A percentile compares a stretch with the other conserved stretches of the same genome.
Evolutionary conservation across 306 rosid species (phyloP).

Genomic region (Cicer cuneatum): DNA sequence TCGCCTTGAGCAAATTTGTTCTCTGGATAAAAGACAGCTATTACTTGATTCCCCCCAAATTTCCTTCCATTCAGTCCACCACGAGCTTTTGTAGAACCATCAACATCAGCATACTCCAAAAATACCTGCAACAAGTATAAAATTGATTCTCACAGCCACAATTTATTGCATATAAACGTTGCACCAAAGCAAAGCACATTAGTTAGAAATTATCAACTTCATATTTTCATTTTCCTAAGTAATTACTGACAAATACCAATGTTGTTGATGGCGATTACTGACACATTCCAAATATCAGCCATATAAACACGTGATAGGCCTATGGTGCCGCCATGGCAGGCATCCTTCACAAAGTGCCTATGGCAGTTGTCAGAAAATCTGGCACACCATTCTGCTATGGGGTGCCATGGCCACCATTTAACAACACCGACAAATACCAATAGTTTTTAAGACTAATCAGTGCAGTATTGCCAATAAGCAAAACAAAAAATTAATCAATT

Average conservation of each 20-base stretch:
- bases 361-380: neutral
- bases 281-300: too few relatives aligned
- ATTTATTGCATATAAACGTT: neutral
- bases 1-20: constrained; percentile 85
- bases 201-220: neutral
- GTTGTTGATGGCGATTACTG: too few relatives aligned
- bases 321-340: too few relatives aligned
- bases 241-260: neutral
- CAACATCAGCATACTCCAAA: constrained; percentile 85
- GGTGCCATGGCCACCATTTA: too few relatives aligned
- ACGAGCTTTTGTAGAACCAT: constrained; percentile 86
- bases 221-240: constrained; percentile 1
- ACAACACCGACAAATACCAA: too few relatives aligned
- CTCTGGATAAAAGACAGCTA: constrained; percentile 81
- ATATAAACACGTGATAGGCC: too few relatives aligned
- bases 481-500: neutral
- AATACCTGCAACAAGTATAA: constrained; percentile 63
- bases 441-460: neutral
- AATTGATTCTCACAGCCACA: neutral
- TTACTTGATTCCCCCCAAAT: constrained; percentile 86
- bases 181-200: neutral
- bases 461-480: neutral
- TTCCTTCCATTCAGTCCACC: constrained; percentile 85
- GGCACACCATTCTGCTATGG: too few relatives aligned
- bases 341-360: neutral